Percentiles rank a stretch among this genome's conserved stretches.
phyloP scores from a whole-genome alignment of 2,329 filamentous ascomycete genomes.

The Pyricularia sp. region DNA sequence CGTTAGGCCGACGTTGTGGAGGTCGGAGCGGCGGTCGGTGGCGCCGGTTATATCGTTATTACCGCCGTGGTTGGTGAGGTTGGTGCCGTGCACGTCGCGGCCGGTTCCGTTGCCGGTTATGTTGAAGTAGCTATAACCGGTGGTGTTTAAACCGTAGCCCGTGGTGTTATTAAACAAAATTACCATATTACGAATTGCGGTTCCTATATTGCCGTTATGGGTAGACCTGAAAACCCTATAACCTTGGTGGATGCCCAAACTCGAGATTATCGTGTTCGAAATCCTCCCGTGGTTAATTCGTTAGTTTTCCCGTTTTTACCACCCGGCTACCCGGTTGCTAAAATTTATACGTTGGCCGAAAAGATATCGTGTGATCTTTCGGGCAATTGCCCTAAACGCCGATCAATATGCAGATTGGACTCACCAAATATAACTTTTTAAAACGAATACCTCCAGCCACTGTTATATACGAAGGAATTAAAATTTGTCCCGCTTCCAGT shows the following conservation, averaged over 20 bases:
- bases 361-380: slow-evolving; percentile 12
- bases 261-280: slow-evolving; percentile 9
- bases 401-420: neutral
- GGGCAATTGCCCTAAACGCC: neutral
- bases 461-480: neutral
- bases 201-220: slow-evolving; percentile 19
- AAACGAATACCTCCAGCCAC: neutral
- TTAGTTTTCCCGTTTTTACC: slow-evolving; percentile 7
- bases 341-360: slow-evolving; percentile 12
- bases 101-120: neutral
- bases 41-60: neutral
- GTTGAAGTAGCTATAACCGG: neutral
- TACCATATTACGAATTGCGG: slow-evolving; percentile 11
- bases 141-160: neutral
- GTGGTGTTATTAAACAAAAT: neutral
- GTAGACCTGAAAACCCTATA: slow-evolving; percentile 11
- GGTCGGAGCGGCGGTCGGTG: neutral
- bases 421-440: neutral
- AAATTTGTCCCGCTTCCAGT: neutral
- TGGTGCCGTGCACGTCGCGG: neutral
- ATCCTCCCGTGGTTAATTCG: slow-evolving; percentile 11
- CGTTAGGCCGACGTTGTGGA: neutral
- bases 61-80: neutral
- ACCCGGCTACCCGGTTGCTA: slow-evolving; percentile 10
- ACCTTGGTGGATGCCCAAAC: slow-evolving; percentile 9